Conservation (phyloP, 2,329 filamentous ascomycete genomes). For the Sporothrix globosa region DNA sequence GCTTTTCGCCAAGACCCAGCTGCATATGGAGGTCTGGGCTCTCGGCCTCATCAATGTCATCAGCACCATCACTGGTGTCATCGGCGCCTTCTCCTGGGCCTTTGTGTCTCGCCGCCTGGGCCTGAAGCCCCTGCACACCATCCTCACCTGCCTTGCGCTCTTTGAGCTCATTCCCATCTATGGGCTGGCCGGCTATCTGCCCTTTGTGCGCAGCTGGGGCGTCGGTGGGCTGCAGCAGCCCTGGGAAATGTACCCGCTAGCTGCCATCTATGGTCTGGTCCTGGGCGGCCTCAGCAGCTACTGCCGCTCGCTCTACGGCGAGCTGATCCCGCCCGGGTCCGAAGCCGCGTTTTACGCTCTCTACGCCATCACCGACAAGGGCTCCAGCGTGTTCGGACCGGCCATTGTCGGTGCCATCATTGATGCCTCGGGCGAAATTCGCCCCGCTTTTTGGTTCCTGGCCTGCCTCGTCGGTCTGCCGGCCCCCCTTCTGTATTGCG, state of each 20-base stretch:
- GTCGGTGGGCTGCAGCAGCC: conserved; percentile 85
- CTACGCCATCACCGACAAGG: conserved; percentile 97
- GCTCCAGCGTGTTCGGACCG: conserved; percentile 89
- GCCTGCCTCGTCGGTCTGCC: conserved; percentile 82
- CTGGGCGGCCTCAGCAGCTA: conserved; percentile 91
- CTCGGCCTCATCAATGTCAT: conserved; percentile 93
- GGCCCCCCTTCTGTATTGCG: conserved; percentile 79
- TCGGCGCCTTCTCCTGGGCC: conserved; percentile 89
- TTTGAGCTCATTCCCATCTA: conserved; percentile 95
- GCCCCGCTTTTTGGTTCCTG: conserved; percentile 90
- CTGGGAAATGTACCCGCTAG: conserved; percentile 96
- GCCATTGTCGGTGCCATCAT: conserved; percentile 93
- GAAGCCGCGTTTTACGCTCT: conserved; percentile 96
- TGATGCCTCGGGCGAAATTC: conserved; percentile 77
- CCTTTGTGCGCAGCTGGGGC: conserved; percentile 73
- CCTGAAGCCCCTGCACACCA: conserved; percentile 80
- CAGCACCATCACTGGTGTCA: conserved; percentile 78
- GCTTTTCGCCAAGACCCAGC: conserved; percentile 89
- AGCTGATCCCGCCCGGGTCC: conserved; percentile 89
- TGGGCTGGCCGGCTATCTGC: conserved; percentile 83
- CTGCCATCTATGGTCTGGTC: conserved; percentile 88
- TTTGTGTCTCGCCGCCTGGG: conserved; percentile 70
- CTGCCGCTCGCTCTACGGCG: conserved; percentile 88
- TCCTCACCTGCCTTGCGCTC: conserved; percentile 84
- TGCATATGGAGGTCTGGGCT: conserved; percentile 86